Base-by-base conservation (phyloP, 2,329 filamentous ascomycete species). In the Orbilia brochopaga region DNA sequence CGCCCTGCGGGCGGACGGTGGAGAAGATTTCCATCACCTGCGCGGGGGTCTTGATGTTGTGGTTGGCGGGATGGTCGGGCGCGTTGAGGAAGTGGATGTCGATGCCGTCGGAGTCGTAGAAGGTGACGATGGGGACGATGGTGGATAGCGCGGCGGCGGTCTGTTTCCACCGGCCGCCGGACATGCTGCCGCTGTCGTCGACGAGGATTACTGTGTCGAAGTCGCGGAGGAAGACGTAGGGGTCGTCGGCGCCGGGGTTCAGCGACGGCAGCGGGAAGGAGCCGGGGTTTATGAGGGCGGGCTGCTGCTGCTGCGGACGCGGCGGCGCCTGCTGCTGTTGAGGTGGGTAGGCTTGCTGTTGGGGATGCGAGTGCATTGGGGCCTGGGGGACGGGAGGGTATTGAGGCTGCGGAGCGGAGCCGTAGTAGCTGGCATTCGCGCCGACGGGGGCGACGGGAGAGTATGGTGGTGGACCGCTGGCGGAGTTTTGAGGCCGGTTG, bases 121-220 rank as follows among this genome's bases (percentile, higher is more conserved):
- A 79, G 0, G 90, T 90, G 80, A 92, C 95, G 77, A 96, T 89
- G 0, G 91, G 91, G 0, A 91, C 85, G 77, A 97, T 92, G 53
- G 86, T 83, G 32, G 84, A 81, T 1, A 97, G 84, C 0, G 89
- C 90, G 7, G 84, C 81, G 24, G 84, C 81, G 0, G 90, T 90
- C 79, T 97, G 90, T 11, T 81, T 79, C 93, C 93, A 97, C 19
- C 75, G 74, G 7, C 69, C 50, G 15, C 89, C 90, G 0, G 83
- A 82, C 93, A 97, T 97, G 76, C 89, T 92, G 3, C 87, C 86
- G n/a, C 88, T 92, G 81, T 97, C 93, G 78, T 97, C 93, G 77
- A 97, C 91, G 0, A 97, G 81, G 78, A 97, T 92, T 63, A 93
- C 81, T 32, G 92, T 97, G 80, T 97, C 91, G 78, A 96, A 97